phyloP scores from a whole-genome alignment of 2,329 filamentous ascomycete species.

The Cercospora canescens region DNA sequence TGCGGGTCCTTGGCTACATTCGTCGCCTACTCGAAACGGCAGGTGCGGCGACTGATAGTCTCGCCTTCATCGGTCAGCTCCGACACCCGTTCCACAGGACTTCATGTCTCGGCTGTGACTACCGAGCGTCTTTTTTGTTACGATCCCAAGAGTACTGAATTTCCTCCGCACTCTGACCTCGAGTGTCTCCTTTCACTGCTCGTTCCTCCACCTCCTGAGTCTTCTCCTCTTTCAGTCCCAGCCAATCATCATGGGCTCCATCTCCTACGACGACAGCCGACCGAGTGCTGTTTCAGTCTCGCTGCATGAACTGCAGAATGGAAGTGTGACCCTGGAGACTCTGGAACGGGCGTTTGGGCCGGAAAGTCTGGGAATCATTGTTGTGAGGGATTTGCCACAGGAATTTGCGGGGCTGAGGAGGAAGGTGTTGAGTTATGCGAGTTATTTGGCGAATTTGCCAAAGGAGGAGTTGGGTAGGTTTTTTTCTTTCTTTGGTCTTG shows the following conservation, averaged over 20 bases:
- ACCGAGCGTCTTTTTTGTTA: background rate
- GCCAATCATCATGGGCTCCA: constrained; percentile 16
- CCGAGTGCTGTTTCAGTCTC: constrained; percentile 48
- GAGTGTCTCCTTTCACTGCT: too few species aligned
- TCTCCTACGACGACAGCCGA: constrained; percentile 2
- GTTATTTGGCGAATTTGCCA: constrained; percentile 82
- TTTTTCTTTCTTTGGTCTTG: constrained; percentile 49
- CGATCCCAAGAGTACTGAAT: too few species aligned
- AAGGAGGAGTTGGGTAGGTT: constrained; percentile 57
- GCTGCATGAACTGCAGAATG: constrained; percentile 39
- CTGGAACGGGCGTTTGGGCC: constrained; percentile 85
- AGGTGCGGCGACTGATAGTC: constrained; percentile 2
- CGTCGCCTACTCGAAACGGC: background rate
- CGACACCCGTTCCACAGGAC: background rate
- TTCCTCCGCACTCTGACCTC: too few species aligned
- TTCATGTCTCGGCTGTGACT: background rate
- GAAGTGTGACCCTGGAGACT: constrained; percentile 65
- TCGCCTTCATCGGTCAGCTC: background rate
- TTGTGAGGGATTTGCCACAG: constrained; percentile 82
- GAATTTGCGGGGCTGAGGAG: constrained; percentile 72
- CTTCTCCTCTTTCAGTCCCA: background rate
- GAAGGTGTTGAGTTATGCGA: constrained; percentile 79
- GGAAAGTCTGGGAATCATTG: constrained; percentile 83
- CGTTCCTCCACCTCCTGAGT: too few species aligned
- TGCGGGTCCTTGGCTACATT: background rate